These are phyloP conservation scores for Circinella umbellata DNA, from an alignment of 371 early-diverging fungal species.

Conservation along the genomic window DNA sequence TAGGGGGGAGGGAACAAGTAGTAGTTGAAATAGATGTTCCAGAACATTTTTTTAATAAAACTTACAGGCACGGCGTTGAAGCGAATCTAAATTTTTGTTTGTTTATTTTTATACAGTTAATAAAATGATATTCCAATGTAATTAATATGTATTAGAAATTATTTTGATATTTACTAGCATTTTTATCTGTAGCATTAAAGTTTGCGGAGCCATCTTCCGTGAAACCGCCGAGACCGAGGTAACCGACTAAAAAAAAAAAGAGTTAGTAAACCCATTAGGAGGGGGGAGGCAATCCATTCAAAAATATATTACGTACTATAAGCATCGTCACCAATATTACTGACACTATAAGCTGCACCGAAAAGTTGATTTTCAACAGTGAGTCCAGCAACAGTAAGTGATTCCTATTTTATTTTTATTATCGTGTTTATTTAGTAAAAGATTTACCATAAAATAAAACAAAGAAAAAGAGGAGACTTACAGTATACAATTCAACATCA, in stretches of 20 bases:
- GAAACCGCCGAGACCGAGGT: slow-evolving; percentile 47
- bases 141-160: too few relatives aligned
- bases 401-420: too few relatives aligned
- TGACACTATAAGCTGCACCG: slow-evolving; percentile 49
- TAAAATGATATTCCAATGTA: too few relatives aligned
- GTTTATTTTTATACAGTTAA: not conserved
- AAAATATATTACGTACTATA: slow-evolving; percentile 35
- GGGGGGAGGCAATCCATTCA: not conserved
- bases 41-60: not conserved
- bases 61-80: slow-evolving; percentile 20
- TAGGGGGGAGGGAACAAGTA: too few relatives aligned
- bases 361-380: slow-evolving; percentile 40
- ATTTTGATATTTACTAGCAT: slow-evolving; percentile 17
- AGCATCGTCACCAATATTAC: slow-evolving; percentile 39
- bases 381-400: slow-evolving; percentile 45
- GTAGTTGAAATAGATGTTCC: too few relatives aligned
- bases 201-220: slow-evolving; percentile 40
- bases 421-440: not conserved
- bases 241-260: slow-evolving; percentile 28
- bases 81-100: not conserved
- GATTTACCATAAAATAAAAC: too few relatives aligned
- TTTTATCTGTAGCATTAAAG: slow-evolving; percentile 29
- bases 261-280: too few relatives aligned
- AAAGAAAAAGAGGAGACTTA: slow-evolving; percentile 20
- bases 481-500: slow-evolving; percentile 45